Evolutionary conservation across 129 eudicot genomes (phyloP).

Genomic region (Ambrosia artemisiifolia): DNA sequence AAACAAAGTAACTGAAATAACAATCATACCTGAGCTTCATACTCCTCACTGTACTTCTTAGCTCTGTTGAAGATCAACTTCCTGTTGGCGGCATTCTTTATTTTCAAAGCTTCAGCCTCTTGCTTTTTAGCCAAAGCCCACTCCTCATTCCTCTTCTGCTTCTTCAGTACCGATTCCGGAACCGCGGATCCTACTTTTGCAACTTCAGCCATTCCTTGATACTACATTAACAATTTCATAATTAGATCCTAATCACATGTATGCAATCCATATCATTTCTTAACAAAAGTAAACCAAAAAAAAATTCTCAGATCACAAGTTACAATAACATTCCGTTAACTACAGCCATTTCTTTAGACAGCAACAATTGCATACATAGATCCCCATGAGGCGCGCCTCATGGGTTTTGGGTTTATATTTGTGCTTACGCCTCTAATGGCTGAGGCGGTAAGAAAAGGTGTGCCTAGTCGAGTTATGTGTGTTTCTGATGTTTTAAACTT

Average conservation of each 20-base stretch:
- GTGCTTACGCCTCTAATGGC: no score
- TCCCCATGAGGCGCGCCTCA: no score
- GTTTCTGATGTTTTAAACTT: no score
- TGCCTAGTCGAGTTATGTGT: no score
- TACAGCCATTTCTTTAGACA: no score
- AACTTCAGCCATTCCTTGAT: conserved; percentile 58
- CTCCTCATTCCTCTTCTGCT: conserved; percentile 79
- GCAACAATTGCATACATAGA: no score
- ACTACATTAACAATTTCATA: conserved; percentile 13
- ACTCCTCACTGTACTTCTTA: conserved; percentile 54
- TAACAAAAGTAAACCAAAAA: no score
- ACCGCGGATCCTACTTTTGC: conserved; percentile 43
- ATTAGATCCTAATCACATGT: not conserved
- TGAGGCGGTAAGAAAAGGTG: no score
- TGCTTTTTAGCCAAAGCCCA: conserved; percentile 71
- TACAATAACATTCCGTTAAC: no score
- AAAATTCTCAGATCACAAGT: no score
- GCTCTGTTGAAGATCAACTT: conserved; percentile 66
- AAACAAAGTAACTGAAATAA: not conserved
- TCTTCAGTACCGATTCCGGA: conserved; percentile 74
- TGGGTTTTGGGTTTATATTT: no score
- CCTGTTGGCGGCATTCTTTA: conserved; percentile 59
- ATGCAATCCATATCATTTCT: no score
- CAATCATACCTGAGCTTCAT: conserved; percentile 50
- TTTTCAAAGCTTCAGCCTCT: conserved; percentile 46